phyloP scores from a whole-genome alignment of 768 basidiomycete species.

The Trametes villosa region DNA sequence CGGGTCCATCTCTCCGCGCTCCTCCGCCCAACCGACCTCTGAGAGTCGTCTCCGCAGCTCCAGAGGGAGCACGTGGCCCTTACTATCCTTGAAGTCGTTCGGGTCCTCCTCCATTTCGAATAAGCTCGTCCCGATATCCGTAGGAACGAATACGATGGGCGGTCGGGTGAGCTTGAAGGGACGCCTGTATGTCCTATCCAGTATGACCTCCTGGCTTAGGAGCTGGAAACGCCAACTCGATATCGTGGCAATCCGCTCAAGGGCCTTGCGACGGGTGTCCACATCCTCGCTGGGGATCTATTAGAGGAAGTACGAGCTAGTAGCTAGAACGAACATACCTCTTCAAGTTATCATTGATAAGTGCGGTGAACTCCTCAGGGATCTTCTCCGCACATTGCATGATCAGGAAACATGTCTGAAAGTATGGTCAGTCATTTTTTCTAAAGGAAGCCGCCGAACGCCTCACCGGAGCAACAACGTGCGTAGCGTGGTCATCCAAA shows the following conservation, averaged over 20 bases:
- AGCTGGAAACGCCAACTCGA: slow-evolving; percentile 75
- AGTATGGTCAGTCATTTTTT: background rate
- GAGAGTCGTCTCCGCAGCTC: slow-evolving; percentile 68
- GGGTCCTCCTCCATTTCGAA: slow-evolving; percentile 60
- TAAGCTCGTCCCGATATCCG: slow-evolving; percentile 69
- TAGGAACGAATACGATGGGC: slow-evolving; percentile 73
- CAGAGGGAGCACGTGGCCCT: slow-evolving; percentile 53
- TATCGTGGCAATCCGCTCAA: slow-evolving; percentile 58
- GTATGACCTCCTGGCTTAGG: slow-evolving; percentile 59
- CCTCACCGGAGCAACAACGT: slow-evolving; percentile 55
- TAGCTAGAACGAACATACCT: slow-evolving; percentile 46
- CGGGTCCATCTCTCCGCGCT: slow-evolving; percentile 57
- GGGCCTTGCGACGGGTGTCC: slow-evolving; percentile 51
- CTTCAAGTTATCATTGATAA: slow-evolving; percentile 58
- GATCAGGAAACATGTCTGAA: slow-evolving; percentile 58
- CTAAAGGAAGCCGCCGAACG: background rate
- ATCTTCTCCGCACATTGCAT: slow-evolving; percentile 77
- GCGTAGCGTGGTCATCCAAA: slow-evolving; percentile 43
- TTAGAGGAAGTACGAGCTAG: background rate
- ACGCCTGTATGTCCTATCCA: slow-evolving; percentile 60
- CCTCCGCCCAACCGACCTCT: slow-evolving; percentile 77
- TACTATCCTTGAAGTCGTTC: slow-evolving; percentile 51
- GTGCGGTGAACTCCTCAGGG: slow-evolving; percentile 48
- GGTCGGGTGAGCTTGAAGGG: slow-evolving; percentile 75
- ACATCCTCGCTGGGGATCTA: slow-evolving; percentile 51